Conservation (phyloP, 345 rosid species). For the Linum lewisii region DNA sequence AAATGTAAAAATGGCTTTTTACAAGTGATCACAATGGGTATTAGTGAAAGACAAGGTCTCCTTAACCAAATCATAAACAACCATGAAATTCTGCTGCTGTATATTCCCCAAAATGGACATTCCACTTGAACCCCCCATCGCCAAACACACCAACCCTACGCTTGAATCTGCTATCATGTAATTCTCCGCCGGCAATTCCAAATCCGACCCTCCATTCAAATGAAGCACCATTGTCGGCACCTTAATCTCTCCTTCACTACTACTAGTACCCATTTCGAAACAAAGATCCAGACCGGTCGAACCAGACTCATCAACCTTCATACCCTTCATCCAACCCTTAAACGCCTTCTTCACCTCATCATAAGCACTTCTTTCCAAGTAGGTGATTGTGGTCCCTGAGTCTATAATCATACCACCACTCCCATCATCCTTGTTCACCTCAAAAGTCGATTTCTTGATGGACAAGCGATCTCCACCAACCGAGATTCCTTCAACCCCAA, state of each 20-base stretch:
- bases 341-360: conserved; percentile 43
- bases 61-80: conserved; percentile 54
- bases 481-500: conserved; percentile 68
- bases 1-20: conserved; percentile 15
- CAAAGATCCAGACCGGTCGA: conserved; percentile 77
- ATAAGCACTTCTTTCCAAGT: conserved; percentile 50
- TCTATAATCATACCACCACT: conserved; percentile 85
- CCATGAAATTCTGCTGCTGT: conserved; percentile 80
- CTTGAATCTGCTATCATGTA: conserved; percentile 64
- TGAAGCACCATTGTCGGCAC: conserved; percentile 70
- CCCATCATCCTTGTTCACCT: conserved; percentile 59
- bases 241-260: conserved; percentile 19
- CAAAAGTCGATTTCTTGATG: conserved; percentile 54
- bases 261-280: conserved; percentile 38
- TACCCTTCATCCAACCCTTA: conserved; percentile 28
- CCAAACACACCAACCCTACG: conserved; percentile 60
- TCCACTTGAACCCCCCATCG: conserved; percentile 73
- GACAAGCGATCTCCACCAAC: conserved; percentile 58
- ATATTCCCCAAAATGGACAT: conserved; percentile 91
- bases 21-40: conserved; percentile 50
- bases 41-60: conserved; percentile 63
- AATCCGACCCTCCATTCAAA: conserved; percentile 50
- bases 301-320: conserved; percentile 42
- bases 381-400: conserved; percentile 85
- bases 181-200: conserved; percentile 75